Evolutionary conservation across 2,329 filamentous ascomycete species (phyloP), one percentile per base, ranked within the genome.

Genomic region (Pseudocercospora eumusae): DNA sequence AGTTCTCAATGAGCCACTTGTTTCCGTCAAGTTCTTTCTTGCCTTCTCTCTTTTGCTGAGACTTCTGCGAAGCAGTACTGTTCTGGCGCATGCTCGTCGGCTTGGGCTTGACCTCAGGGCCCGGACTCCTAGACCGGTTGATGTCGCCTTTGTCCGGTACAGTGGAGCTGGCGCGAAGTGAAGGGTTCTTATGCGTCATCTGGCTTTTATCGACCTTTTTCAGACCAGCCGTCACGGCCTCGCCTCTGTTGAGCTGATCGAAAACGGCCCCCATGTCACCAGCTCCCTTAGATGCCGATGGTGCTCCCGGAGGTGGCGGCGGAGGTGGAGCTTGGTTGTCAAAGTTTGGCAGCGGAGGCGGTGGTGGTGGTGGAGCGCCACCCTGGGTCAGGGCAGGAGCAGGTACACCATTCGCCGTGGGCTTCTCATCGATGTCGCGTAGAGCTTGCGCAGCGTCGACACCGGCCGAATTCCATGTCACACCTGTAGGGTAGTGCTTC

Each of bases 131-230:
- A 60, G 85, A 87, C 54, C 91, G 84, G 23, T 73, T 72, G 40
- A 80, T 73, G 6, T 83, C 82, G 44, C 81, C 80, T 63, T 82
- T 83, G 61, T 82, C 82, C 1, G 90, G 83, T 2, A 93, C 91
- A 1, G 86, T 84, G 11, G 90, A 89, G 64, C 82, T 82, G 23
- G 90, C 85, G 65, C 95, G 88, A 61, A 99, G 82, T 9, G 88
- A 86, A 13, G 95, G 95, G 78, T 99, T 99, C 82, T 98, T 98
- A 80, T 99, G 95, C 63, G 95, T 99, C 93, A 97, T 97, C 77
- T 98, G 84, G 58, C 90, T 95, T 74, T 88, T 89, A 79, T 97
- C 93, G 55, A 99, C 95, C 81, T 97, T 99, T 68, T 90, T 89
- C 36, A 99, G 83, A 31, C 90, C 88, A 68, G 91, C 87, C 3